Percentiles rank a stretch among this genome's conserved stretches.
Conservation (phyloP, 345 rosid genomes). For the Moricandia moricandioides region DNA sequence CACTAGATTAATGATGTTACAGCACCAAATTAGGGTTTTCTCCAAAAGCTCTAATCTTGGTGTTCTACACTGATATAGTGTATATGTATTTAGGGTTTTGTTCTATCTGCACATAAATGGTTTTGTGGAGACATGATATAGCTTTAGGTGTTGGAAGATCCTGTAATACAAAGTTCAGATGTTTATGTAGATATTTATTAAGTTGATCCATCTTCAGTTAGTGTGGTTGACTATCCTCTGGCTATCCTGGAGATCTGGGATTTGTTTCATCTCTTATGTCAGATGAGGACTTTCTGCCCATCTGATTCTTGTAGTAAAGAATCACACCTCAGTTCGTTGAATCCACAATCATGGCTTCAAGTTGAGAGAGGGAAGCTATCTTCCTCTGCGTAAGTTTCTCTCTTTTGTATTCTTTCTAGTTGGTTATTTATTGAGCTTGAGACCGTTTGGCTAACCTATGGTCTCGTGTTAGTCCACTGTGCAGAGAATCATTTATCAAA, state of each 20-base stretch:
- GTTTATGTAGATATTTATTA: slow-evolving; percentile 18
- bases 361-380: slow-evolving; percentile 93
- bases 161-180: slow-evolving; percentile 27
- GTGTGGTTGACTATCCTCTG: slow-evolving; percentile 25
- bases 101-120: not conserved
- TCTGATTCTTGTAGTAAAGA: slow-evolving; percentile 91
- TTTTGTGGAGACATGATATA: slow-evolving; percentile 20
- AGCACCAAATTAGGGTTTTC: slow-evolving; percentile 15
- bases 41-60: slow-evolving; percentile 24
- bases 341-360: slow-evolving; percentile 99
- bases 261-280: slow-evolving; percentile 79
- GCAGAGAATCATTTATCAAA: slow-evolving; percentile 95
- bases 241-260: slow-evolving; percentile 98
- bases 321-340: slow-evolving; percentile 66
- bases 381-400: slow-evolving; percentile 58
- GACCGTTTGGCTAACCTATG: no score
- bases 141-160: slow-evolving; percentile 37
- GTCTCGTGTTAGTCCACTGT: slow-evolving; percentile 23
- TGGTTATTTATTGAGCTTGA: no score
- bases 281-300: slow-evolving; percentile 80
- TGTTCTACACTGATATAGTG: no score
- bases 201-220: not conserved
- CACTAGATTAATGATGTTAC: not conserved
- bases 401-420: not conserved
- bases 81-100: slow-evolving; percentile 18